Percentiles rank a stretch among this genome's conserved stretches.
Evolutionary conservation across 108 stramenopile genomes (phyloP).

Genomic region (Chaetoceros tenuissimus): DNA sequence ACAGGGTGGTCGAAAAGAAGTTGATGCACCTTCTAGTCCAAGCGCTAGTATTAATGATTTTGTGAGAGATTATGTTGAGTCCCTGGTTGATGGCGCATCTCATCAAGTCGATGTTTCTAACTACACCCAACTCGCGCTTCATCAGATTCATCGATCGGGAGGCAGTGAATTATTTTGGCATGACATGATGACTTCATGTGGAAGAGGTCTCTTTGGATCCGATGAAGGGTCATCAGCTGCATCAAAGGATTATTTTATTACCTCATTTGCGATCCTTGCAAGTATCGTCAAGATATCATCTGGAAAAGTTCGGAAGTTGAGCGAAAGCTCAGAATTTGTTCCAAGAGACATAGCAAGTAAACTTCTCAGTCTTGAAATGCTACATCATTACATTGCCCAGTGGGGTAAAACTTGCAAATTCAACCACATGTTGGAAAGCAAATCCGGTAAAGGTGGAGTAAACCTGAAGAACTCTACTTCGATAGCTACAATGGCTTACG

Average conservation of each 20-base stretch:
- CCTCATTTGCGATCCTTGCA: constrained; percentile 60
- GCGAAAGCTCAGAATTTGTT: constrained; percentile 28
- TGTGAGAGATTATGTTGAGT: constrained; percentile 18
- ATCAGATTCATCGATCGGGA: constrained; percentile 75
- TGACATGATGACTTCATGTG: constrained; percentile 79
- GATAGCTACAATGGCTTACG: constrained; percentile 53
- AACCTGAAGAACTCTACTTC: constrained; percentile 13
- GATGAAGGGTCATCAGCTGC: constrained; percentile 18
- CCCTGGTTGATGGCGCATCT: constrained; percentile 45
- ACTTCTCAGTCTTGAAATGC: constrained; percentile 64
- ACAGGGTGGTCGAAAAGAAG: background rate
- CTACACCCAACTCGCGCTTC: constrained; percentile 69
- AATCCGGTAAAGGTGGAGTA: constrained; percentile 1
- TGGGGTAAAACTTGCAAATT: constrained; percentile 18
- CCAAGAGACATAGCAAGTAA: constrained; percentile 78
- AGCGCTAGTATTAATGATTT: background rate
- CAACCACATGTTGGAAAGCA: constrained; percentile 12
- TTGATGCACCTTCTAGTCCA: background rate
- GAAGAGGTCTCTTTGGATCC: constrained; percentile 53
- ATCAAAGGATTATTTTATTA: constrained; percentile 33
- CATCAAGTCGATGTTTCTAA: constrained; percentile 57
- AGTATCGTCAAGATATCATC: constrained; percentile 64
- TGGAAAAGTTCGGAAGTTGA: constrained; percentile 46
- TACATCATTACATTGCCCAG: constrained; percentile 49
- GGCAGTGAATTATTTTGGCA: constrained; percentile 86